These are phyloP conservation scores for Sugiyamaella valdiviana DNA, from an alignment of 805 yeast species.

Conservation along the genomic window DNA sequence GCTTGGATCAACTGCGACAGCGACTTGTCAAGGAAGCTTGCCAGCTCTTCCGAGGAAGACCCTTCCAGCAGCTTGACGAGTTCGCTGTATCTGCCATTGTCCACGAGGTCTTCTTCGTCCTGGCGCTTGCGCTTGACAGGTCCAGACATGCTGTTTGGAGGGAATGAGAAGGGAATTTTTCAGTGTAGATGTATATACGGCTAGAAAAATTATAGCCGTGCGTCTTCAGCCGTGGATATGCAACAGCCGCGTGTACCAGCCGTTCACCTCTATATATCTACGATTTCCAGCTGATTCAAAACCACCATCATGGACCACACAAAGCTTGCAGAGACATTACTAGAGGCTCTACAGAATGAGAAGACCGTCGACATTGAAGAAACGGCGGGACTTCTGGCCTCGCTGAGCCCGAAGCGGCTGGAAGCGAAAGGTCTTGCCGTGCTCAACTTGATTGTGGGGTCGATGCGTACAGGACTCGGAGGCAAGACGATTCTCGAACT, in stretches of 20 bases:
- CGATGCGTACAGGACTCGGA: slow-evolving; percentile 68
- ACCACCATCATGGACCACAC: not conserved
- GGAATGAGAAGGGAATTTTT: not conserved
- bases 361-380: slow-evolving; percentile 47
- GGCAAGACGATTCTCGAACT: slow-evolving; percentile 69
- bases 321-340: slow-evolving; percentile 34
- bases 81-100: slow-evolving; percentile 9
- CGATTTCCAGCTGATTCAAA: not conserved
- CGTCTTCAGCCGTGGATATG: too few relatives aligned
- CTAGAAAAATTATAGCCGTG: not conserved
- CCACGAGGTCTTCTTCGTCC: slow-evolving; percentile 10
- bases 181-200: not conserved
- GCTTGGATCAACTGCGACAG: slow-evolving; percentile 35
- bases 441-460: slow-evolving; percentile 53
- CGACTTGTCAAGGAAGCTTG: slow-evolving; percentile 1
- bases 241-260: not conserved
- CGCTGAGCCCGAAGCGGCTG: slow-evolving; percentile 57
- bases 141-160: slow-evolving; percentile 2
- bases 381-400: slow-evolving; percentile 38
- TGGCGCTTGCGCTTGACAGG: slow-evolving; percentile 11
- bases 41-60: slow-evolving; percentile 7
- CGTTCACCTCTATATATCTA: too few relatives aligned
- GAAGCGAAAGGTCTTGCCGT: slow-evolving; percentile 71
- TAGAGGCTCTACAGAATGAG: slow-evolving; percentile 42
- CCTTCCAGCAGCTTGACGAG: not conserved